Evolutionary conservation across 2,329 filamentous ascomycete genomes (phyloP).

Genomic region (Trichoderma afroharzianum): DNA sequence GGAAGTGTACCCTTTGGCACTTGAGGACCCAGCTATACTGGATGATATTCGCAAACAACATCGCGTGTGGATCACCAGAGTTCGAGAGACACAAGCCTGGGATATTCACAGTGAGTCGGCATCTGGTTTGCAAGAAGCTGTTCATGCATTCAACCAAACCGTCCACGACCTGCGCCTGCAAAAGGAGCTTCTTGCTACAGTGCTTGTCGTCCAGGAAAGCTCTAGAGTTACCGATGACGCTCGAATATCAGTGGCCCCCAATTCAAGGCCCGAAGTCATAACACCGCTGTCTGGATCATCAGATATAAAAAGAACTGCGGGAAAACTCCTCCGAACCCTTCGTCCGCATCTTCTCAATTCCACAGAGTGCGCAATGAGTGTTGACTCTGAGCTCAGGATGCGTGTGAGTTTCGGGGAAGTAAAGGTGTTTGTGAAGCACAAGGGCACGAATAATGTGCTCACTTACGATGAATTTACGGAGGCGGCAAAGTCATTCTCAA

Average conservation of each 20-base stretch:
- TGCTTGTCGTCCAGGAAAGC: constrained; percentile 30
- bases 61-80: constrained; percentile 31
- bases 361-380: constrained; percentile 25
- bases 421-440: constrained; percentile 27
- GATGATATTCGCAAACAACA: constrained; percentile 29
- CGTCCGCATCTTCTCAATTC: constrained; percentile 23
- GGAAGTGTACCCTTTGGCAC: constrained; percentile 23
- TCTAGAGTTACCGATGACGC: constrained; percentile 16
- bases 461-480: constrained; percentile 26
- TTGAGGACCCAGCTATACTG: constrained; percentile 25
- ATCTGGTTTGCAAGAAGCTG: constrained; percentile 26
- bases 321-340: constrained; percentile 23
- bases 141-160: constrained; percentile 29
- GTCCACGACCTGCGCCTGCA: constrained; percentile 33
- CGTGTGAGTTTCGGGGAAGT: constrained; percentile 33
- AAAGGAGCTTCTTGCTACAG: constrained; percentile 23
- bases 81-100: constrained; percentile 24
- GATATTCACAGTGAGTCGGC: constrained; percentile 26
- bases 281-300: background rate
- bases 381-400: constrained; percentile 29
- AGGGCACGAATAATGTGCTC: constrained; percentile 22
- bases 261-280: constrained; percentile 24
- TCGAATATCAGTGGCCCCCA: constrained; percentile 24
- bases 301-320: background rate
- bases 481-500: constrained; percentile 27